Conservation (phyloP, 805 yeast genomes). For the Kodamaea restingae region DNA sequence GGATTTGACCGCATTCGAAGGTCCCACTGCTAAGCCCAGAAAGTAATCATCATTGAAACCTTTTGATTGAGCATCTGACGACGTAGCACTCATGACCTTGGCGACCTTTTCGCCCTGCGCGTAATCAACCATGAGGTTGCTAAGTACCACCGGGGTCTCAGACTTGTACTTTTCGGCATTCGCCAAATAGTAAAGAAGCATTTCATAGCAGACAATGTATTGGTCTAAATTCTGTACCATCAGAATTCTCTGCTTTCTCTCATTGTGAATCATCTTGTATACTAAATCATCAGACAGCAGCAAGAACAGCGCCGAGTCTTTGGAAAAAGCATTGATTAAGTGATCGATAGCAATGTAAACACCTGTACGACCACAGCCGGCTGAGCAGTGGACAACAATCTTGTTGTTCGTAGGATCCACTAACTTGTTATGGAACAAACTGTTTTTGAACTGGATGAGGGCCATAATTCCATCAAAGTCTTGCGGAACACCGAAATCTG, state of each 20-base stretch:
- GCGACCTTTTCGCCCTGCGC: background rate
- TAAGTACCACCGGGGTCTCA: constrained; percentile 5
- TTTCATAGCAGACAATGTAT: constrained; percentile 69
- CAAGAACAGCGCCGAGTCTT: constrained; percentile 4
- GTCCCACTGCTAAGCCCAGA: constrained; percentile 5
- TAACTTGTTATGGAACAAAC: constrained; percentile 14
- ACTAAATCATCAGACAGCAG: constrained; percentile 47
- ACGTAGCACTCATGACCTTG: background rate
- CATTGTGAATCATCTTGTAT: constrained; percentile 57
- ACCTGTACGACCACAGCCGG: constrained; percentile 31
- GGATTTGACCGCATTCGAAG: constrained; percentile 6
- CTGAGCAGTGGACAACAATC: constrained; percentile 26
- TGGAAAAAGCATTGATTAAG: constrained; percentile 16
- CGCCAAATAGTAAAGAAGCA: constrained; percentile 29
- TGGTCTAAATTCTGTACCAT: constrained; percentile 85
- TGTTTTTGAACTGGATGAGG: constrained; percentile 31
- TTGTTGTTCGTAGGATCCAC: constrained; percentile 8
- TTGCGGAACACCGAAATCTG: constrained; percentile 44
- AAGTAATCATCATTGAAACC: constrained; percentile 10
- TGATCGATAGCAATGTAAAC: constrained; percentile 25
- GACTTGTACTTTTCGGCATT: constrained; percentile 11
- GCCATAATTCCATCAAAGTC: constrained; percentile 27
- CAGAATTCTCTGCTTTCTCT: constrained; percentile 70
- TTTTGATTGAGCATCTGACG: background rate
- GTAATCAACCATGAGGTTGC: constrained; percentile 6